Evolutionary conservation across 495 filamentous ascomycete species (phyloP).

Genomic region (Podospora sp.): DNA sequence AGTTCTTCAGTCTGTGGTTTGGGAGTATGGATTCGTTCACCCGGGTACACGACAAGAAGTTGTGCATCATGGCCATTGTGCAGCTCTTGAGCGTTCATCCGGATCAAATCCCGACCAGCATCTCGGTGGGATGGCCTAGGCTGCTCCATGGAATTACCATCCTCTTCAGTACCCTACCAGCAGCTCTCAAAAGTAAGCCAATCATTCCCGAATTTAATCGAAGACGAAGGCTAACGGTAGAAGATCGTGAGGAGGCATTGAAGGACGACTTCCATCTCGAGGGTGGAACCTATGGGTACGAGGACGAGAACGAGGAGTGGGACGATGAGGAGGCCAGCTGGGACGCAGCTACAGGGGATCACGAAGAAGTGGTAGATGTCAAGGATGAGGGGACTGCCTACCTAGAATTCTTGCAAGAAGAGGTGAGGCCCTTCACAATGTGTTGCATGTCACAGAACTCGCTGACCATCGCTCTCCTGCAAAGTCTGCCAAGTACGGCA

Average conservation of each 20-base stretch:
- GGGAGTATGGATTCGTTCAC: constrained; percentile 91
- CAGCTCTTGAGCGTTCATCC: constrained; percentile 75
- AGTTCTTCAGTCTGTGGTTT: constrained; percentile 98
- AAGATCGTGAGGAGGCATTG: constrained; percentile 87
- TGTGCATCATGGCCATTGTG: constrained; percentile 91
- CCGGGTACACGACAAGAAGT: constrained; percentile 96
- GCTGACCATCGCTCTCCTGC: constrained; percentile 34
- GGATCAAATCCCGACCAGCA: constrained; percentile 78
- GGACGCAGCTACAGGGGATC: constrained; percentile 41
- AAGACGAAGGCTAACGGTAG: constrained; percentile 16
- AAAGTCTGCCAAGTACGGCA: constrained; percentile 79
- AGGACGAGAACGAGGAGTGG: constrained; percentile 81
- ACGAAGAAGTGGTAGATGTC: constrained; percentile 64
- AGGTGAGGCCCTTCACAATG: constrained; percentile 53
- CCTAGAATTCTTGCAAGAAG: constrained; percentile 91
- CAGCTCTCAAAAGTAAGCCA: constrained; percentile 75
- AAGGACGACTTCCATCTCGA: constrained; percentile 83
- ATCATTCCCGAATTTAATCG: not conserved
- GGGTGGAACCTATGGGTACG: constrained; percentile 68
- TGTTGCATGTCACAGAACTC: constrained; percentile 25
- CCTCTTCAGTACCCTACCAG: constrained; percentile 88
- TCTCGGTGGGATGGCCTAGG: constrained; percentile 96
- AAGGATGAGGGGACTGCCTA: constrained; percentile 92
- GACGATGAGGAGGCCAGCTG: constrained; percentile 67
- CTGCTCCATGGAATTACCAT: constrained; percentile 83